phyloP scores from a whole-genome alignment of 1,284 basidiomycete genomes.

The Athelia psychrophila region DNA sequence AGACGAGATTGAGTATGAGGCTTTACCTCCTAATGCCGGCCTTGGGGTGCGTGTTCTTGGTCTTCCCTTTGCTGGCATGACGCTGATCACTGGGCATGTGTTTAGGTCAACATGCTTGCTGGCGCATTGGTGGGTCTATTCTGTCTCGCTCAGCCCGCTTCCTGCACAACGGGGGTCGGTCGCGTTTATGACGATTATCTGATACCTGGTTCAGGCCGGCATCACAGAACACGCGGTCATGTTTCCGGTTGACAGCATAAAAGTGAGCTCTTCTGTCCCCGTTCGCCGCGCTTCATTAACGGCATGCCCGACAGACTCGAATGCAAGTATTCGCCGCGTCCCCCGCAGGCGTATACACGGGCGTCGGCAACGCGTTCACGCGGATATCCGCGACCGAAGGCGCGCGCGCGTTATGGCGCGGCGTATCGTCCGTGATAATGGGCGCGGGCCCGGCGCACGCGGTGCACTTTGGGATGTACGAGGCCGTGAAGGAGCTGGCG shows the following conservation, averaged over 20 bases:
- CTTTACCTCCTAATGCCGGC: slow-evolving; percentile 72
- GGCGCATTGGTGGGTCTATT: slow-evolving; percentile 80
- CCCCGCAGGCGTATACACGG: slow-evolving; percentile 83
- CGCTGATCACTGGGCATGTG: not conserved
- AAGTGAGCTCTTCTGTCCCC: slow-evolving; percentile 52
- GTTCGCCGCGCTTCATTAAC: not conserved
- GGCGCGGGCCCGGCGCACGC: slow-evolving; percentile 99
- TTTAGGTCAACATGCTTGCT: slow-evolving; percentile 93
- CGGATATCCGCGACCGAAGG: slow-evolving; percentile 95
- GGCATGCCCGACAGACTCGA: slow-evolving; percentile 67
- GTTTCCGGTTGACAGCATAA: slow-evolving; percentile 98
- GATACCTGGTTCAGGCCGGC: slow-evolving; percentile 66
- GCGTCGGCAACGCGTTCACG: slow-evolving; percentile 84
- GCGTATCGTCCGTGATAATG: slow-evolving; percentile 95
- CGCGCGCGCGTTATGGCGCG: slow-evolving; percentile 88
- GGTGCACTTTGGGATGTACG: slow-evolving; percentile 96
- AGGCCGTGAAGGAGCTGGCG: slow-evolving; percentile 90
- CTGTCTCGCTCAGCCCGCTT: slow-evolving; percentile 3
- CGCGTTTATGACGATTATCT: slow-evolving; percentile 8
- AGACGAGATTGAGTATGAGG: slow-evolving; percentile 77
- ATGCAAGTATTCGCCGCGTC: slow-evolving; percentile 96
- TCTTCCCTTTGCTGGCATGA: not conserved
- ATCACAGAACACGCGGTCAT: slow-evolving; percentile 99
- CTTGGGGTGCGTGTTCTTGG: slow-evolving; percentile 51
- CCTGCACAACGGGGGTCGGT: slow-evolving; percentile 1